phyloP scores from a whole-genome alignment of 352 stramenopile species.

The Pythium dissotocum region DNA sequence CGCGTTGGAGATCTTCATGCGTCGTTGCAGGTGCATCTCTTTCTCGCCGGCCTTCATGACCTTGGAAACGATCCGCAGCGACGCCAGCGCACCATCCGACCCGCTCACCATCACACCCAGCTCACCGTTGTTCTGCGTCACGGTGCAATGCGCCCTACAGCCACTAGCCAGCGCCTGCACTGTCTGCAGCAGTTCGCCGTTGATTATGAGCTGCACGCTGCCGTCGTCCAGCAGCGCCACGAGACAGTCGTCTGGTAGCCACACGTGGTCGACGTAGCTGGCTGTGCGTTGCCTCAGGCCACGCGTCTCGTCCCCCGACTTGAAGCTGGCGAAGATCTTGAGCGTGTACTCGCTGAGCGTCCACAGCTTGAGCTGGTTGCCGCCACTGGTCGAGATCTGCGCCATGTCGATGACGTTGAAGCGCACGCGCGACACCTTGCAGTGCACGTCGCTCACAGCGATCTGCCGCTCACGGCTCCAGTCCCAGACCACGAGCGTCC shows the following conservation, averaged over 20 bases:
- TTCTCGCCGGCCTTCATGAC: constrained; percentile 58
- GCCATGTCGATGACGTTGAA: constrained; percentile 84
- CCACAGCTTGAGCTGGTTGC: constrained; percentile 73
- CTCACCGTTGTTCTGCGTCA: constrained; percentile 59
- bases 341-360: constrained; percentile 73
- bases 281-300: constrained; percentile 36
- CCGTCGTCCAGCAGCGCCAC: constrained; percentile 71
- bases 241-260: constrained; percentile 65
- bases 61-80: constrained; percentile 56
- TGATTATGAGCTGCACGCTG: constrained; percentile 74
- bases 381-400: constrained; percentile 71
- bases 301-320: constrained; percentile 68
- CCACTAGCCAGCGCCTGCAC: constrained; percentile 30
- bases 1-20: constrained; percentile 53
- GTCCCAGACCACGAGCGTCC: constrained; percentile 75
- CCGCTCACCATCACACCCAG: constrained; percentile 63
- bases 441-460: constrained; percentile 63
- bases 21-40: constrained; percentile 67
- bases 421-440: constrained; percentile 63
- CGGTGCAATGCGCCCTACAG: constrained; percentile 17
- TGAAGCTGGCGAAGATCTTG: constrained; percentile 73
- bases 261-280: constrained; percentile 69
- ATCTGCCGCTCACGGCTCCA: constrained; percentile 71
- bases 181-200: constrained; percentile 72
- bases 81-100: constrained; percentile 55